Conservation (phyloP, 2,329 filamentous ascomycete genomes). For the Rachicladosporium sp. region DNA sequence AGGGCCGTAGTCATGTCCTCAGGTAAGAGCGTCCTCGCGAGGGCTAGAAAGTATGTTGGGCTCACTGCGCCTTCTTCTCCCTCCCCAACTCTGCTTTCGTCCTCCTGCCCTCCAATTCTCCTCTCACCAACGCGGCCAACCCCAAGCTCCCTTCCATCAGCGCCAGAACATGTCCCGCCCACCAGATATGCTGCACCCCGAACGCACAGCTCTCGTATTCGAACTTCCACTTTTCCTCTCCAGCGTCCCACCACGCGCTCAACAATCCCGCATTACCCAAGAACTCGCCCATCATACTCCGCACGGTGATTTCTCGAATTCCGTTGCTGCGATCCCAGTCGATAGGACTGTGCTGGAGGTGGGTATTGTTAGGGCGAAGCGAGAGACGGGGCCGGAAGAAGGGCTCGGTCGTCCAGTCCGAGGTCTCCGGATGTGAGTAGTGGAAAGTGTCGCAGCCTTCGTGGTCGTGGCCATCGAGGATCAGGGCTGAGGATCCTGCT, state of each 20-base stretch:
- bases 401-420: too few relatives aligned
- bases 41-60: too few relatives aligned
- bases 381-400: too few relatives aligned
- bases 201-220: constrained; percentile 68
- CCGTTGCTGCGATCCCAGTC: neutral
- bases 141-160: constrained; percentile 32
- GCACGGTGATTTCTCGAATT: constrained; percentile 77
- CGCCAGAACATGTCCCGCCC: constrained; percentile 70
- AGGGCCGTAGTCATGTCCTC: too few relatives aligned
- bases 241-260: constrained; percentile 76
- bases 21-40: too few relatives aligned
- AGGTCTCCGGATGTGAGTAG: constrained; percentile 29
- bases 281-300: constrained; percentile 97
- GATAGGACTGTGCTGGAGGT: neutral
- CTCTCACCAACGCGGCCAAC: neutral
- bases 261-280: constrained; percentile 83
- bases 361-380: constrained; percentile 7
- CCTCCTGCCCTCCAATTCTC: too few relatives aligned
- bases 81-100: too few relatives aligned
- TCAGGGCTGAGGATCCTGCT: constrained; percentile 47
- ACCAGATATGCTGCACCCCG: constrained; percentile 88
- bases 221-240: constrained; percentile 62
- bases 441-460: constrained; percentile 87
- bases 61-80: too few relatives aligned
- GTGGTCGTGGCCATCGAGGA: constrained; percentile 91